Conservation (phyloP, 306 rosid genomes). For the Castanopsis chinensis region DNA sequence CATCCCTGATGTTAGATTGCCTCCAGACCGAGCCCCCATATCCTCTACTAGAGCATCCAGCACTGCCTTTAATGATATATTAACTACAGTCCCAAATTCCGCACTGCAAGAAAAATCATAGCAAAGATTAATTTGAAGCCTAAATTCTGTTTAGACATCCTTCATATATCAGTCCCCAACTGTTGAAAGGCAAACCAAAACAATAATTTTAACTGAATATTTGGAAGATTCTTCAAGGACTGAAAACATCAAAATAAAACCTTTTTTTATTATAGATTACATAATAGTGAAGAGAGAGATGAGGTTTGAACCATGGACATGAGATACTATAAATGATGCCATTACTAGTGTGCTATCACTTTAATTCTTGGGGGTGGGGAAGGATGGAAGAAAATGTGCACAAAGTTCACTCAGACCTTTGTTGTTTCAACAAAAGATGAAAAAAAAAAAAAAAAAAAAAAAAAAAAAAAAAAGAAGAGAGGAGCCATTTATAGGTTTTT, state of each 20-base stretch:
- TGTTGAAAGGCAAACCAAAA: not conserved
- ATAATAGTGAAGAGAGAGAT: not conserved
- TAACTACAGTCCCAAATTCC: slow-evolving; percentile 63
- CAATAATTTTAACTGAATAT: not conserved
- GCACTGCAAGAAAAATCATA: slow-evolving; percentile 40
- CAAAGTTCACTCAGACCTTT: not conserved
- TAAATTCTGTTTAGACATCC: not conserved
- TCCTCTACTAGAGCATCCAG: slow-evolving; percentile 53
- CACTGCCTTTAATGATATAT: slow-evolving; percentile 57
- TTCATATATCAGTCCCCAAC: not conserved
- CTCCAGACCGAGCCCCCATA: slow-evolving; percentile 53
- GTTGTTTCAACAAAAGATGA: not conserved
- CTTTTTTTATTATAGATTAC: too few relatives aligned
- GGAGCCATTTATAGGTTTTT: not conserved
- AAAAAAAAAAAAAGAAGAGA: too few relatives aligned
- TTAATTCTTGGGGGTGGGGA: not conserved
- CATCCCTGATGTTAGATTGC: slow-evolving; percentile 49
- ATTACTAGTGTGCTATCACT: too few relatives aligned
- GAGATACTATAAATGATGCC: too few relatives aligned
- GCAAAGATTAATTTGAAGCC: slow-evolving; percentile 1
- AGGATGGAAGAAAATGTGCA: not conserved
- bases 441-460: not conserved
- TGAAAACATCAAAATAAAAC: not conserved
- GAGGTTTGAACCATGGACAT: too few relatives aligned
- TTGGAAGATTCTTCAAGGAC: not conserved